phyloP scores from a whole-genome alignment of 768 basidiomycete genomes.

The Pulveroboletus sp. region DNA sequence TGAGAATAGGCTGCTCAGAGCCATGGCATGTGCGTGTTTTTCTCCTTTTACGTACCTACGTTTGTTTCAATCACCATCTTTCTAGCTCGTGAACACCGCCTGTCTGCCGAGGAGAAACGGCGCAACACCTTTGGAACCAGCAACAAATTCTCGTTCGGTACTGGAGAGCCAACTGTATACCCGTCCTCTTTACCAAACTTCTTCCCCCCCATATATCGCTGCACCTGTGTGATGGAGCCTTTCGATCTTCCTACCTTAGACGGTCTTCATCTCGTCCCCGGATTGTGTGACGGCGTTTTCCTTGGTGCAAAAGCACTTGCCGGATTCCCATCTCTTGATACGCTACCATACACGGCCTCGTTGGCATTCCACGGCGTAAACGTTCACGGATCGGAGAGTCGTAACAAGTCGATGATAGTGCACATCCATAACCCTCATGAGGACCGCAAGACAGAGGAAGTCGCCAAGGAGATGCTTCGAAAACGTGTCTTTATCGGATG shows the following conservation, averaged over 20 bases:
- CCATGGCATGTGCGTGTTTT: constrained; percentile 63
- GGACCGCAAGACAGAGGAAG: constrained; percentile 57
- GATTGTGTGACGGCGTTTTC: constrained; percentile 83
- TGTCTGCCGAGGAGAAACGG: constrained; percentile 67
- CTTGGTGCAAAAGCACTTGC: constrained; percentile 84
- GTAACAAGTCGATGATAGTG: constrained; percentile 92
- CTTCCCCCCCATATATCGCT: constrained; percentile 84
- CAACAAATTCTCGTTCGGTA: constrained; percentile 70
- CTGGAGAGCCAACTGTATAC: constrained; percentile 60
- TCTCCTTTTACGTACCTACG: neutral
- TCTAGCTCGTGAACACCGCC: constrained; percentile 69
- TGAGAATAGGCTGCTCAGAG: constrained; percentile 64
- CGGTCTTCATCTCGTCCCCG: constrained; percentile 80
- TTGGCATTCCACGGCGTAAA: constrained; percentile 89
- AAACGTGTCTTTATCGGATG: constrained; percentile 77
- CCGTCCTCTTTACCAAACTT: constrained; percentile 92
- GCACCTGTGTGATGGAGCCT: constrained; percentile 71
- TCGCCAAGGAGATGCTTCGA: constrained; percentile 74
- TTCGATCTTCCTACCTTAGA: constrained; percentile 85
- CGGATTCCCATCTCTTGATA: constrained; percentile 94
- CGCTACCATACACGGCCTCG: constrained; percentile 70
- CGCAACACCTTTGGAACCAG: constrained; percentile 80
- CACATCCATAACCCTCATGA: constrained; percentile 77
- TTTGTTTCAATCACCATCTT: neutral
- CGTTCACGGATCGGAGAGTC: constrained; percentile 84